These are phyloP conservation scores for Fraxinus ornus DNA, from an alignment of 305 asterid species.

Conservation along the genomic window DNA sequence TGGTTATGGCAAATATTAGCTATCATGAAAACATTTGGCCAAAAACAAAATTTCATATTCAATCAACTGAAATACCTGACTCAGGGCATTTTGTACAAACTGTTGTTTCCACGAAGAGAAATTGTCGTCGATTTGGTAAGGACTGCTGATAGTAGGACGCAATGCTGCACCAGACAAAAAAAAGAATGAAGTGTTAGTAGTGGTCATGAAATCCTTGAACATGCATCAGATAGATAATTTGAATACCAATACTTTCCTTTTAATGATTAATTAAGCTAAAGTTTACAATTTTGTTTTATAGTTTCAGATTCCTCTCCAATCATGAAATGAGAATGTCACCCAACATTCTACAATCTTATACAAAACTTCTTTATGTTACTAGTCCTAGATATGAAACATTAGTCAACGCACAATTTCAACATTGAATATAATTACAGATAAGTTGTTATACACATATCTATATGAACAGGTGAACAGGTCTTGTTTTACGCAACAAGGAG, in stretches of 20 bases:
- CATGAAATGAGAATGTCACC: neutral
- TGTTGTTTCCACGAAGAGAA: conserved; percentile 91
- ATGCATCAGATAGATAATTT: conserved; percentile 8
- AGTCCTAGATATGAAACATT: neutral
- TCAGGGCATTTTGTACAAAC: conserved; percentile 71
- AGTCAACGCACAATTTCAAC: neutral
- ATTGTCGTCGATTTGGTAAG: conserved; percentile 73
- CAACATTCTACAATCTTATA: neutral
- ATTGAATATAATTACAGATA: neutral
- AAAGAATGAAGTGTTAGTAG: conserved; percentile 25
- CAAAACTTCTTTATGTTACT: neutral
- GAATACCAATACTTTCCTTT: neutral
- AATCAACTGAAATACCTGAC: conserved; percentile 56
- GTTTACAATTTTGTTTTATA: neutral
- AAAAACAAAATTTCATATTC: conserved; percentile 8
- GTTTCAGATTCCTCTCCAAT: neutral
- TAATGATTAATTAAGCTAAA: neutral
- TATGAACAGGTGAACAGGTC: neutral
- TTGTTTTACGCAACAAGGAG: neutral
- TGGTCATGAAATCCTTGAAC: conserved; percentile 5
- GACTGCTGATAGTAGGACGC: conserved; percentile 71
- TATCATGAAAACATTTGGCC: conserved; percentile 17
- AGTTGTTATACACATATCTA: neutral
- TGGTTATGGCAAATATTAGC: conserved; percentile 18
- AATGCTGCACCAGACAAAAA: conserved; percentile 62